Conservation (phyloP, 2,329 filamentous ascomycete species). For the Chalaropsis ovoidea region DNA sequence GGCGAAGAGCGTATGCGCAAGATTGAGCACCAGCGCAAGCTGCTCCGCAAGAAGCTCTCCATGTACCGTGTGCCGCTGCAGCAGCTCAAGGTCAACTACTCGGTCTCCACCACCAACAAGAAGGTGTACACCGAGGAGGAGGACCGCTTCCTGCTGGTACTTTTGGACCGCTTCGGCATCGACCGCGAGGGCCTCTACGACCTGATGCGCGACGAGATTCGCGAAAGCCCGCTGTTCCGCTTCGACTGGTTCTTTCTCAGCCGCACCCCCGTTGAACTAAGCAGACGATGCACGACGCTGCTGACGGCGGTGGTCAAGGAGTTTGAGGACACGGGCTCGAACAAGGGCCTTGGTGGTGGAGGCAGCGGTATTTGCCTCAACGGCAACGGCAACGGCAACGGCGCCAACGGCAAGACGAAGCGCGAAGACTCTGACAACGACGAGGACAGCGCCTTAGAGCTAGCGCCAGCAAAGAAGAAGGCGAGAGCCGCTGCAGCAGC, state of each 20-base stretch:
- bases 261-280: constrained; percentile 83
- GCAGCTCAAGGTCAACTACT: constrained; percentile 98
- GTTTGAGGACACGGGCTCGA: constrained; percentile 60
- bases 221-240: constrained; percentile 85
- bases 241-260: constrained; percentile 99
- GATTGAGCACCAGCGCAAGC: constrained; percentile 83
- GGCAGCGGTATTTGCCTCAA: not conserved
- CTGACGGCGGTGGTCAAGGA: constrained; percentile 91
- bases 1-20: constrained; percentile 84
- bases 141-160: constrained; percentile 86
- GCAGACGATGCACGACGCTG: constrained; percentile 83
- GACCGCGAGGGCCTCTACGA: constrained; percentile 88
- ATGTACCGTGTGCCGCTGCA: constrained; percentile 96
- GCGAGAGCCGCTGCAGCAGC: constrained; percentile 31
- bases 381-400: constrained; percentile 37
- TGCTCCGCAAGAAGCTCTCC: constrained; percentile 88
- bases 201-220: constrained; percentile 91
- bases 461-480: constrained; percentile 89
- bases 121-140: constrained; percentile 99
- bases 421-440: constrained; percentile 79
- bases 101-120: constrained; percentile 97
- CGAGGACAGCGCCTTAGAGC: constrained; percentile 67
- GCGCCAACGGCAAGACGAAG: constrained; percentile 57
- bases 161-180: constrained; percentile 83
- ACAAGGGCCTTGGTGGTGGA: constrained; percentile 33